Conservation (phyloP, 768 basidiomycete species). For the Roridomyces roridus region DNA sequence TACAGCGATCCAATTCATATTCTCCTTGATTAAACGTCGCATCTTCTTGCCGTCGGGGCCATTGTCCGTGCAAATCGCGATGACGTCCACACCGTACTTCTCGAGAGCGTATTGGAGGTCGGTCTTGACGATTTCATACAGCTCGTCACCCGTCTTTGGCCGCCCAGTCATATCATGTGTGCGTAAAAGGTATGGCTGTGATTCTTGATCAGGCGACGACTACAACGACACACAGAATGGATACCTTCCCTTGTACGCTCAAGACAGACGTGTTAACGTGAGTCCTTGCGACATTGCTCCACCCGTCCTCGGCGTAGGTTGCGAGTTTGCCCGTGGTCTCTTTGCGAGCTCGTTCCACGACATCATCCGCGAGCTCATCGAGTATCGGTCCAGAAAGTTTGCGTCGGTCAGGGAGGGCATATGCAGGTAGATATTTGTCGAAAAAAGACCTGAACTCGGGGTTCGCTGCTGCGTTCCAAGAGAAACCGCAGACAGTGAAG, state of each 20-base stretch:
- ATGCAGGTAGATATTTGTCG: constrained; percentile 25
- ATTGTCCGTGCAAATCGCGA: no score
- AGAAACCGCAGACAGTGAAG: no score
- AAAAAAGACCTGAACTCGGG: constrained; percentile 19
- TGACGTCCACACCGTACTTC: no score
- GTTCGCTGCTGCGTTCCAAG: no score
- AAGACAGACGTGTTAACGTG: constrained; percentile 31
- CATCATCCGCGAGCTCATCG: not conserved
- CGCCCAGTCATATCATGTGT: constrained; percentile 28
- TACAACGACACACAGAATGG: no score
- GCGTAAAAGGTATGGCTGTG: constrained; percentile 26
- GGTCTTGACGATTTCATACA: no score
- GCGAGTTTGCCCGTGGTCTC: constrained; percentile 27
- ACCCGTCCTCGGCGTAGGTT: constrained; percentile 38
- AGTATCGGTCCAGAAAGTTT: constrained; percentile 17
- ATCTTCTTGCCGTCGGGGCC: no score
- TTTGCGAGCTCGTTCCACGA: constrained; percentile 2
- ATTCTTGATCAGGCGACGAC: no score
- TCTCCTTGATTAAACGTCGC: no score
- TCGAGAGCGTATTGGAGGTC: no score
- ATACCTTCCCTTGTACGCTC: constrained; percentile 32
- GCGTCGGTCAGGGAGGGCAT: no score
- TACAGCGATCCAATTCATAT: no score
- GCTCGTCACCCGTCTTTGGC: constrained; percentile 32
- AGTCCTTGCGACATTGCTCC: constrained; percentile 34